Evolutionary conservation across 148 eudicot species (phyloP).

Genomic region (Simmondsia chinensis): DNA sequence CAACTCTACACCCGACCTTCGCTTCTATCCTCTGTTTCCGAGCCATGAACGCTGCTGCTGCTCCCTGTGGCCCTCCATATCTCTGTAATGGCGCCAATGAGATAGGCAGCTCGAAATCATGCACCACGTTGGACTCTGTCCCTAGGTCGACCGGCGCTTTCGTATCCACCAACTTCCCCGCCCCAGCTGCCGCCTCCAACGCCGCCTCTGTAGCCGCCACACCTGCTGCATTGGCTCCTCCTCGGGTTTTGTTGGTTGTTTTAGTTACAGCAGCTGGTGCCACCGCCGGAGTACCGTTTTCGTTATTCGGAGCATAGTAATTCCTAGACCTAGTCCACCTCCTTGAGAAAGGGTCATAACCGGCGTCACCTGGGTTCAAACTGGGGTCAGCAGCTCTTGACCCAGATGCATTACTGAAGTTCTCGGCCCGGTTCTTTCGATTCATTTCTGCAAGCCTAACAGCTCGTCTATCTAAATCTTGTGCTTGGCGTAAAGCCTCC

Average conservation of each 20-base stretch:
- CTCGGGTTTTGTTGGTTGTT: background rate
- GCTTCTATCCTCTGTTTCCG: constrained; percentile 85
- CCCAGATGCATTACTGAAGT: constrained; percentile 63
- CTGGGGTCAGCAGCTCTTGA: constrained; percentile 28
- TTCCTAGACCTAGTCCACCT: constrained; percentile 91
- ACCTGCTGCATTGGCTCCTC: constrained; percentile 18
- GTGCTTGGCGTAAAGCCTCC: constrained; percentile 42
- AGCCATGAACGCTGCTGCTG: constrained; percentile 58
- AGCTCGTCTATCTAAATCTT: constrained; percentile 55
- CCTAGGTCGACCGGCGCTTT: constrained; percentile 73
- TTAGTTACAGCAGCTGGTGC: constrained; percentile 3
- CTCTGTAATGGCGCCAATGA: constrained; percentile 50
- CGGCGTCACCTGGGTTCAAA: constrained; percentile 83
- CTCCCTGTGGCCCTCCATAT: constrained; percentile 69
- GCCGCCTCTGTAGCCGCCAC: constrained; percentile 53
- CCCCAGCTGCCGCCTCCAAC: constrained; percentile 69
- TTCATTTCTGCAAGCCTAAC: constrained; percentile 76
- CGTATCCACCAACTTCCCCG: constrained; percentile 85
- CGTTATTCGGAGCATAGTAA: constrained; percentile 45
- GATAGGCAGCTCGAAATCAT: constrained; percentile 65
- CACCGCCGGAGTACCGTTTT: constrained; percentile 22
- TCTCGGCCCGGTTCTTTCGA: constrained; percentile 66
- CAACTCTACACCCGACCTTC: constrained; percentile 61
- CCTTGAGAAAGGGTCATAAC: constrained; percentile 90
- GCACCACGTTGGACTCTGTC: constrained; percentile 58